Evolutionary conservation across 192 early-diverging fungal species (phyloP).

Genomic region (Nowakowskiella sp.): DNA sequence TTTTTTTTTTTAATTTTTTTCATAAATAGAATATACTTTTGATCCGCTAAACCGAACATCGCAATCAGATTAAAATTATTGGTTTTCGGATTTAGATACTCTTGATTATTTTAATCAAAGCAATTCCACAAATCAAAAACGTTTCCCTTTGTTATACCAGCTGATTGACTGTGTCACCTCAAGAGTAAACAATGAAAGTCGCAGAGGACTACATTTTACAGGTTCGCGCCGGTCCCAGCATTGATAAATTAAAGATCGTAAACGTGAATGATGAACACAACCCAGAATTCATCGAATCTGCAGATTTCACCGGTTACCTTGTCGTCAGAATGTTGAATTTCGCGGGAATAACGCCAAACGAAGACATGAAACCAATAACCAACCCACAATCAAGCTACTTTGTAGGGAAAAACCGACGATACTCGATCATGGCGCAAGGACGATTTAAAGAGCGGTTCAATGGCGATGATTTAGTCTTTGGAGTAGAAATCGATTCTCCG

Average conservation of each 20-base stretch:
- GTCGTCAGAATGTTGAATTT: constrained; percentile 28
- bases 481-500: constrained; percentile 21
- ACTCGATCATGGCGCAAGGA: constrained; percentile 35
- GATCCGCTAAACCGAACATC: too few relatives aligned
- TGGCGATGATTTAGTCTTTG: constrained; percentile 35
- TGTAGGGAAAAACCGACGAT: constrained; percentile 28
- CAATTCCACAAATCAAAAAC: too few relatives aligned
- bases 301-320: constrained; percentile 29
- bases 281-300: constrained; percentile 25
- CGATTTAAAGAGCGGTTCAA: constrained; percentile 27
- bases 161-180: too few relatives aligned
- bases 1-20: too few relatives aligned
- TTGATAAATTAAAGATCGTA: constrained; percentile 13
- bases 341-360: constrained; percentile 22
- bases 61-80: too few relatives aligned
- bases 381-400: constrained; percentile 32
- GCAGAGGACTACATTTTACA: constrained; percentile 25
- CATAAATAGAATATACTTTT: too few relatives aligned
- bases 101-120: too few relatives aligned
- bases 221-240: constrained; percentile 18
- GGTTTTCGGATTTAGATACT: too few relatives aligned
- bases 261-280: constrained; percentile 32
- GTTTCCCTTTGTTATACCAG: too few relatives aligned
- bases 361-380: too few relatives aligned
- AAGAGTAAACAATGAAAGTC: too few relatives aligned